Evolutionary conservation across 2,329 filamentous ascomycete species (phyloP).

Genomic region (Stagonosporopsis tanaceti): DNA sequence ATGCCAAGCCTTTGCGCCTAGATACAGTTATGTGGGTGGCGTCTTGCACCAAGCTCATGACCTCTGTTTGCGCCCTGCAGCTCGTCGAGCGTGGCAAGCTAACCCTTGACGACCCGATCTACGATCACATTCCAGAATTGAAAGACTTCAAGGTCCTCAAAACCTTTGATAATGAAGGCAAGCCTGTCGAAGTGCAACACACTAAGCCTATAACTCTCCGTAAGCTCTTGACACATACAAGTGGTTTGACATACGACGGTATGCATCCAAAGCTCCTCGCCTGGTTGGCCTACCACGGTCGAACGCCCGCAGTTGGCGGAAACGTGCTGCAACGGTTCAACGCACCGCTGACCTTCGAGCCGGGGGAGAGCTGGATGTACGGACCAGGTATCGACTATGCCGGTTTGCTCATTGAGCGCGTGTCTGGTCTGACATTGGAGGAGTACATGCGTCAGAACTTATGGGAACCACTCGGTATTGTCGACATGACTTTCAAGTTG

Average conservation of each 20-base stretch:
- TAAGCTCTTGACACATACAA: conserved; percentile 60
- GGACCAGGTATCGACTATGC: conserved; percentile 59
- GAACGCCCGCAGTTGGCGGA: conserved; percentile 27
- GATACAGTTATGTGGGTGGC: conserved; percentile 50
- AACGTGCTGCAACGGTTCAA: conserved; percentile 14
- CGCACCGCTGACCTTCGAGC: conserved; percentile 47
- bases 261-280: conserved; percentile 51
- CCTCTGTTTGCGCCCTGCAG: conserved; percentile 44
- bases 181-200: conserved; percentile 34
- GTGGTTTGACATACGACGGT: conserved; percentile 57
- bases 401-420: conserved; percentile 54
- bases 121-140: conserved; percentile 45
- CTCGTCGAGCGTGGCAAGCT: conserved; percentile 46
- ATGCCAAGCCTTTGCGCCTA: conserved; percentile 6
- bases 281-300: conserved; percentile 47
- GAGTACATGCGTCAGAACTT: conserved; percentile 67
- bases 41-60: conserved; percentile 52
- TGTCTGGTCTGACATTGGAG: conserved; percentile 60
- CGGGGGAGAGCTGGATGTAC: conserved; percentile 61
- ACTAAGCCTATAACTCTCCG: conserved; percentile 40
- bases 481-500: conserved; percentile 64
- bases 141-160: conserved; percentile 35
- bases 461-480: conserved; percentile 55
- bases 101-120: conserved; percentile 44
- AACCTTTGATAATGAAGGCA: conserved; percentile 34